Base-by-base conservation (phyloP, 106 monocot genomes). In the Dendrobium nobile region DNA sequence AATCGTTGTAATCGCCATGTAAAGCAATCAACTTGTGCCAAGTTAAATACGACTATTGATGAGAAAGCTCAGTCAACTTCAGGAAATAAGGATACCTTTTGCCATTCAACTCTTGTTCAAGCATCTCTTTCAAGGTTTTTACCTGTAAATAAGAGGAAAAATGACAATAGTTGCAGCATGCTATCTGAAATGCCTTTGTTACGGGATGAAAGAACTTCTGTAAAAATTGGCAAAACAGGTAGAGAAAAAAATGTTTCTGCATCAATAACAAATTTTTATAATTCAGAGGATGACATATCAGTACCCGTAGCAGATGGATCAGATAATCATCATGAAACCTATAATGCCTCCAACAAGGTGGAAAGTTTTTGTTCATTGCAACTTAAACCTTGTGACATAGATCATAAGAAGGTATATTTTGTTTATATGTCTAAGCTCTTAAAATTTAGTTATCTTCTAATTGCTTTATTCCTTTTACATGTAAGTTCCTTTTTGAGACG, bases 111-210 rank as follows among this genome's bases (percentile, higher is more conserved):
- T 27, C 20, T 87, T 83, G 85, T 87, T 61, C 99, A 95, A 43
- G 91, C 95, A 74, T 89, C 88, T 84, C 84, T 99, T 58, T 77
- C 78, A 42, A 93, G 87, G n/a, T 95, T 91, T 85, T 61, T 89
- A 43, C 75, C 84, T 77, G 75, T 80, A 51, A 88, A 85, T 67
- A 99, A 93, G 80, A 90, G 93, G 84, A 95, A 93, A 64, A 80
- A 87, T 82, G 95, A 93, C 73, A 80, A 81, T 82, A 76, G 75
- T 76, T 93, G 84, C 33, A 78, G 55, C 82, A 55, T 87, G 24
- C 80, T 95, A 61, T 91, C 95, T 79, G 99, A 99, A 85, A 64
- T 91, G 79, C 91, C 99, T 73, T n/a, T 99, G 28, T 78, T 99
- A 61, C 89, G 99, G 77, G 90, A 87, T 84, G 82, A 65, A 68